Percentiles rank a stretch among this genome's conserved stretches.
phyloP scores from a whole-genome alignment of 129 eudicot genomes.

The Flaveria trinervia region DNA sequence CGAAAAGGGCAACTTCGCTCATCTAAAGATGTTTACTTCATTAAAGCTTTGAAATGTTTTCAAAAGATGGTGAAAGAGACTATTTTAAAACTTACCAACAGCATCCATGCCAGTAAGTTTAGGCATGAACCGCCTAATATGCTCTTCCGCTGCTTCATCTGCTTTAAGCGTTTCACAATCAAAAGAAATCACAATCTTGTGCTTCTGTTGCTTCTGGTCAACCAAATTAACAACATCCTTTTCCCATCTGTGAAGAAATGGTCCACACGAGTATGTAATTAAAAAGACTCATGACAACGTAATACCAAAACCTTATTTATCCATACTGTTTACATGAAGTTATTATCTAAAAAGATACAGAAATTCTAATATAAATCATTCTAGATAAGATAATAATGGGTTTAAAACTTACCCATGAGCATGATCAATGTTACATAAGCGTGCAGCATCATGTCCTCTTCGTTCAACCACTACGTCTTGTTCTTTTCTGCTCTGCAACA shows the following conservation, averaged over 20 bases:
- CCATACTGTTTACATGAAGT: background rate
- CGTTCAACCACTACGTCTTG: slow-evolving; percentile 82
- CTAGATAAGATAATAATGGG: background rate
- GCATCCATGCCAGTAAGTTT: slow-evolving; percentile 93
- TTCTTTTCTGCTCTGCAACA: slow-evolving; percentile 66
- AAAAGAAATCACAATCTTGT: slow-evolving; percentile 63
- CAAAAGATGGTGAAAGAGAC: background rate
- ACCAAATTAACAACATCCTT: slow-evolving; percentile 69
- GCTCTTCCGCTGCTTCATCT: slow-evolving; percentile 94
- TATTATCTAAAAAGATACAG: background rate
- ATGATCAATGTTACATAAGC: slow-evolving; percentile 69
- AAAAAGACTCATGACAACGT: background rate
- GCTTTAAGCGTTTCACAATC: slow-evolving; percentile 93
- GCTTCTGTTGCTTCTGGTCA: slow-evolving; percentile 58
- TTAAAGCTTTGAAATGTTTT: background rate
- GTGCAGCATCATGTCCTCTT: slow-evolving; percentile 97
- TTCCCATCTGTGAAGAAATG: slow-evolving; percentile 65
- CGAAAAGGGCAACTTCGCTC: background rate
- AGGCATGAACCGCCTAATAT: slow-evolving; percentile 79
- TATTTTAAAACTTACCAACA: slow-evolving; percentile 56
- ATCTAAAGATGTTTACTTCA: background rate
- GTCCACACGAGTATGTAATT: background rate
- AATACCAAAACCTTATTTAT: background rate
- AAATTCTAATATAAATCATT: background rate
- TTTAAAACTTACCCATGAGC: slow-evolving; percentile 74